Conservation (phyloP, 1,139 yeast species). For the Kluyveromyces sp. region DNA sequence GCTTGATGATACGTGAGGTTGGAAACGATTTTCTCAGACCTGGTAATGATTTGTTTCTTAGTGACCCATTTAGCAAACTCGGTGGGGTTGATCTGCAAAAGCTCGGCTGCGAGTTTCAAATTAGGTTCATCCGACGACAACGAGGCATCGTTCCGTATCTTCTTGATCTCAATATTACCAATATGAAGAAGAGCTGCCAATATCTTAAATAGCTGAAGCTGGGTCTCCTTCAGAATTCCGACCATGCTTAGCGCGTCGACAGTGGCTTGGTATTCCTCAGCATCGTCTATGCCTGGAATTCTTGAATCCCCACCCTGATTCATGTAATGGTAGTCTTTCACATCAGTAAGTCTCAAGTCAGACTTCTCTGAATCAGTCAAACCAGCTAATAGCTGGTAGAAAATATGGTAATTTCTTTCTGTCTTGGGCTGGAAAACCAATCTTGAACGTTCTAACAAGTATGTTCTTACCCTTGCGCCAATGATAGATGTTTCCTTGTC, state of each 20-base stretch:
- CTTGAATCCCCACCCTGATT: constrained; percentile 81
- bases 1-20: constrained; percentile 83
- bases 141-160: constrained; percentile 79
- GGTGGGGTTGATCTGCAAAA: constrained; percentile 72
- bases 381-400: constrained; percentile 85
- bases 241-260: constrained; percentile 69
- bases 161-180: constrained; percentile 86
- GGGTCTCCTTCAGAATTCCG: constrained; percentile 59
- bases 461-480: constrained; percentile 92
- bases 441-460: constrained; percentile 86
- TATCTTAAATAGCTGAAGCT: constrained; percentile 63
- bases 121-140: constrained; percentile 83
- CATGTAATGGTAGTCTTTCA: constrained; percentile 70
- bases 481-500: constrained; percentile 67
- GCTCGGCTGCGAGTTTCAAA: constrained; percentile 73
- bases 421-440: constrained; percentile 83
- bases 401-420: constrained; percentile 93
- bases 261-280: constrained; percentile 66
- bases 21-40: constrained; percentile 85
- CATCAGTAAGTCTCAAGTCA: constrained; percentile 51
- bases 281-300: constrained; percentile 78
- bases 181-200: constrained; percentile 87
- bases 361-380: constrained; percentile 53
- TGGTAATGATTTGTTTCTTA: constrained; percentile 87
- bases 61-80: constrained; percentile 86